Percentiles rank a stretch among this genome's conserved stretches.
These are phyloP conservation scores for Didymella glomerata DNA, from an alignment of 2,329 filamentous ascomycete genomes.

Conservation along the genomic window DNA sequence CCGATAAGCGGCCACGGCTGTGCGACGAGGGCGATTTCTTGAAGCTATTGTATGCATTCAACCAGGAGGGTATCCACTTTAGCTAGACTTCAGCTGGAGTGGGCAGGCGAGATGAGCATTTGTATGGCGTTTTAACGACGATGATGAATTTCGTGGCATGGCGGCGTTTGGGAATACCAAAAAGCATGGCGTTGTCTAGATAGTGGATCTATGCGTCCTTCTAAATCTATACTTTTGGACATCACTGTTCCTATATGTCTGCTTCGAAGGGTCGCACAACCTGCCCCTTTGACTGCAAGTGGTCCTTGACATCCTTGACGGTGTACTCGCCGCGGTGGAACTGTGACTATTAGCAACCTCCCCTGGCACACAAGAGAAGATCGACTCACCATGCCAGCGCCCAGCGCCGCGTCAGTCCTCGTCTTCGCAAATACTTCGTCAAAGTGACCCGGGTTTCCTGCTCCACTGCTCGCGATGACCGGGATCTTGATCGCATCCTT, in stretches of 20 bases:
- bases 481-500: slow-evolving; percentile 89
- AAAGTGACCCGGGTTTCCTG: slow-evolving; percentile 88
- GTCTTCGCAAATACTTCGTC: slow-evolving; percentile 88
- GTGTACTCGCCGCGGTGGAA: slow-evolving; percentile 97
- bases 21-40: slow-evolving; percentile 95
- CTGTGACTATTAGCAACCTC: slow-evolving; percentile 46
- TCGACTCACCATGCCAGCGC: slow-evolving; percentile 81
- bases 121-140: slow-evolving; percentile 28
- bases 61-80: slow-evolving; percentile 93
- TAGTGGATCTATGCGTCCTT: neutral
- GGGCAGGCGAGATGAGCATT: slow-evolving; percentile 17
- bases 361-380: neutral
- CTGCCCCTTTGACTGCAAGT: slow-evolving; percentile 74
- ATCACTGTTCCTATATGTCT: slow-evolving; percentile 22
- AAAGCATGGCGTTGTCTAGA: slow-evolving; percentile 27
- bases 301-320: slow-evolving; percentile 90
- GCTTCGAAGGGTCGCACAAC: slow-evolving; percentile 80
- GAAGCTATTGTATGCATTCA: slow-evolving; percentile 81
- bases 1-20: slow-evolving; percentile 81
- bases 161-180: slow-evolving; percentile 37
- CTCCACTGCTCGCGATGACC: slow-evolving; percentile 93
- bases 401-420: slow-evolving; percentile 87
- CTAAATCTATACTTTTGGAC: slow-evolving; percentile 1
- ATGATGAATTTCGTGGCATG: slow-evolving; percentile 8
- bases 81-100: slow-evolving; percentile 58